Evolutionary conservation across 2,329 filamentous ascomycete species (phyloP), one percentile per base, ranked within the genome.

Genomic region (Nothophaeocryptopus gaeumannii): DNA sequence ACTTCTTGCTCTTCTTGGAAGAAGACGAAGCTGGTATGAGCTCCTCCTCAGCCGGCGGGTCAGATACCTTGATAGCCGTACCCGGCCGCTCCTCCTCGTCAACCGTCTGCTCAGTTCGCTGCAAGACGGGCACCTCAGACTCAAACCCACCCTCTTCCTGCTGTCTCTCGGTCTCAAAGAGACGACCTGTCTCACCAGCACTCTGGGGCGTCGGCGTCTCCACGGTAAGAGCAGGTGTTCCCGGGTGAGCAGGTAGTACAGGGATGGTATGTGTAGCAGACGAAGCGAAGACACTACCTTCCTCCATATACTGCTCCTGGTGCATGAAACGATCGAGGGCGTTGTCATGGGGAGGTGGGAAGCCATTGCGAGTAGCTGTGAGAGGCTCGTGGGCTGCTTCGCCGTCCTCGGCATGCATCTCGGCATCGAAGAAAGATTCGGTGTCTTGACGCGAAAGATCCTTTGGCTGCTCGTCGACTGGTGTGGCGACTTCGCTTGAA

Each of bases 1-100:
- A 50, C 39, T 66, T 65, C 54, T 65, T 65, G 3, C 61, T 60
- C 16, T 55, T 55, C 51, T 63, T 65, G 20, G 20, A 26, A 26
- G 4, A 4, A 26, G 20, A n/a, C n/a, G n/a, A 26, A 26, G 20
- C 3, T 7, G 20, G 20, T 7, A 26, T 7, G 7, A 26, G 4
- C 20, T 26, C 20, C 3, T 26, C 20, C 20, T 57, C 54, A 13
- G 54, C 38, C 34, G 52, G 53, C 31, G 49, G 32, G 12, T 43
- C 45, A 7, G 53, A 50, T 5, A 56, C 37, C 20, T 51, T 47
- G 37, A 55, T 49, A n/a, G 51, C 47, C 33, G 45, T 50, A 8
- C 41, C 29, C n/a, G 54, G 37, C 5, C 46, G 50, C 11, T 51
- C 39, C 13, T 50, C 35, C 20, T 54, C 45, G 3, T 33, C 20